Conservation (phyloP, 495 filamentous ascomycete species). For the Apodospora peruviana region DNA sequence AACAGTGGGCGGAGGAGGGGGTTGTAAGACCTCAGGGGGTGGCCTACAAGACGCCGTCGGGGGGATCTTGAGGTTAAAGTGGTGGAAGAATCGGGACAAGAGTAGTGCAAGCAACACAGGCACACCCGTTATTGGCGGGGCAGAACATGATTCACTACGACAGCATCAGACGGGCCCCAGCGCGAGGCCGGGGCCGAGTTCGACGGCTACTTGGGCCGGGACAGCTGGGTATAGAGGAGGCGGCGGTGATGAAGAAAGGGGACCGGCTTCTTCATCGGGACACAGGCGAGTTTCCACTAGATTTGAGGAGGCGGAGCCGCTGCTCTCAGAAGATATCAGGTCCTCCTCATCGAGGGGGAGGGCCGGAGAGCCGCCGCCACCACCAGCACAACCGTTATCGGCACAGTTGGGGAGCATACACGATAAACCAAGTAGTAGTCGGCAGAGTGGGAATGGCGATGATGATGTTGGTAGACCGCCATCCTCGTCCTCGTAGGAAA, state of each 20-base stretch:
- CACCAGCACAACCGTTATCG: too few species aligned
- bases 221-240: not conserved
- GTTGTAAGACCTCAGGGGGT: conserved; percentile 19
- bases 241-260: not conserved
- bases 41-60: conserved; percentile 34
- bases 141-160: not conserved
- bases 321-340: too few species aligned
- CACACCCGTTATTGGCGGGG: not conserved
- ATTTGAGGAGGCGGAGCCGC: not conserved
- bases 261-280: not conserved
- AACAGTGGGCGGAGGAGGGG: conserved; percentile 10
- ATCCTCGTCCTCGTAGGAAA: too few species aligned
- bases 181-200: not conserved
- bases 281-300: not conserved
- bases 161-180: not conserved
- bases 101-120: conserved; percentile 1
- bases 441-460: too few species aligned
- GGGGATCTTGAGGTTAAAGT: conserved; percentile 33
- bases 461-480: too few species aligned
- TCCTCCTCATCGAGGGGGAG: too few species aligned
- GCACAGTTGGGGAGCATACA: too few species aligned
- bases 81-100: conserved; percentile 27
- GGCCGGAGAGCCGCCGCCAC: too few species aligned
- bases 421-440: too few species aligned
- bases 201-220: not conserved